These are phyloP conservation scores for Aspergillus sp. DNA, from an alignment of 2,329 filamentous ascomycete species.

Conservation along the genomic window DNA sequence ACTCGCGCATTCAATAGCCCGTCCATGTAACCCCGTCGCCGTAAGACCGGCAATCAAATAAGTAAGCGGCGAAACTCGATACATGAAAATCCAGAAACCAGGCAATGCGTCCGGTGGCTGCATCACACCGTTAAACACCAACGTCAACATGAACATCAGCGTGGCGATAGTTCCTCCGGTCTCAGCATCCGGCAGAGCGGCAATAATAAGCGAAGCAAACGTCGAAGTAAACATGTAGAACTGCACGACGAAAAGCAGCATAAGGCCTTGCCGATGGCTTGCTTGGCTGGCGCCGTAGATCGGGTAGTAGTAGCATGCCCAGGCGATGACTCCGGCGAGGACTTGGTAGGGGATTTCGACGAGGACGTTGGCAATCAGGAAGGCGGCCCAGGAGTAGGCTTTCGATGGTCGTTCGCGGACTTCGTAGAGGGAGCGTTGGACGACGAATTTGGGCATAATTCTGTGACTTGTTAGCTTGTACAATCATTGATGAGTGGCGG, in stretches of 20 bases:
- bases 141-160: slow-evolving; percentile 62
- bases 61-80: slow-evolving; percentile 72
- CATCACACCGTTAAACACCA: slow-evolving; percentile 70
- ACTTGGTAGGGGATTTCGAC: slow-evolving; percentile 83
- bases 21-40: slow-evolving; percentile 62
- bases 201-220: slow-evolving; percentile 72
- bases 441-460: slow-evolving; percentile 74
- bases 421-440: slow-evolving; percentile 75
- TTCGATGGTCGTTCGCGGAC: slow-evolving; percentile 78
- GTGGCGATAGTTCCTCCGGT: slow-evolving; percentile 70
- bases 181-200: slow-evolving; percentile 67
- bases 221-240: slow-evolving; percentile 78
- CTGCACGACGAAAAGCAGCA: slow-evolving; percentile 68
- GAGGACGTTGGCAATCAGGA: slow-evolving; percentile 74
- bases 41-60: slow-evolving; percentile 72
- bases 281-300: slow-evolving; percentile 56
- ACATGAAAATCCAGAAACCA: slow-evolving; percentile 79
- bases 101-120: slow-evolving; percentile 57
- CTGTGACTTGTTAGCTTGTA: slow-evolving; percentile 4
- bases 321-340: slow-evolving; percentile 67
- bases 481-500: slow-evolving; percentile 16
- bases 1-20: slow-evolving; percentile 56
- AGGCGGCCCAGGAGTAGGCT: slow-evolving; percentile 77
- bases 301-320: slow-evolving; percentile 78
- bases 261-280: slow-evolving; percentile 63